A percentile compares a stretch with the other conserved stretches of the same genome.
These are phyloP conservation scores for Hymenoscyphus albidus DNA, from an alignment of 2,329 filamentous ascomycete species.

Conservation along the genomic window DNA sequence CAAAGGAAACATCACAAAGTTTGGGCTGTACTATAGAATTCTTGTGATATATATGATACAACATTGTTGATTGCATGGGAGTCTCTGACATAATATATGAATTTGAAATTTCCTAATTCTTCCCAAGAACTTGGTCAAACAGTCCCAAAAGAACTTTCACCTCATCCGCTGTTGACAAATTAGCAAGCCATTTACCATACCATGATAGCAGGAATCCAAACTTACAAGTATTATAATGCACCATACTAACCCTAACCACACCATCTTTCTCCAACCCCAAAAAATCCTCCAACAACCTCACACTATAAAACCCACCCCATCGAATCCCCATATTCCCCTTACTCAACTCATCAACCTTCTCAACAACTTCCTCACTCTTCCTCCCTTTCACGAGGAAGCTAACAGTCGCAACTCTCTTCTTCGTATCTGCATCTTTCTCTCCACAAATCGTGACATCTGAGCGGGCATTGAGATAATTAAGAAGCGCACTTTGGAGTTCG, in stretches of 20 bases:
- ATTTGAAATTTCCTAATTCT: slow-evolving; percentile 9
- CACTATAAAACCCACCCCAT: slow-evolving; percentile 67
- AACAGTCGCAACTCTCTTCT: slow-evolving; percentile 59
- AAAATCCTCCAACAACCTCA: slow-evolving; percentile 57
- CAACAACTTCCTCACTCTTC: slow-evolving; percentile 55
- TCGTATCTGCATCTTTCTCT: slow-evolving; percentile 44
- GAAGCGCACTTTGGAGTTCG: slow-evolving; percentile 52
- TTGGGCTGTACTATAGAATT: no score
- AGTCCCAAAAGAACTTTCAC: slow-evolving; percentile 49
- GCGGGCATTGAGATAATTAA: slow-evolving; percentile 54
- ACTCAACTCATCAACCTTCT: slow-evolving; percentile 55
- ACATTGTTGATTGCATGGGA: not conserved
- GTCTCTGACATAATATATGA: not conserved
- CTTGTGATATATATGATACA: not conserved
- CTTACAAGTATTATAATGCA: slow-evolving; percentile 69
- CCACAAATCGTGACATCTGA: slow-evolving; percentile 57
- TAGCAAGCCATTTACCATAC: not conserved
- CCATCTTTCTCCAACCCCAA: slow-evolving; percentile 57
- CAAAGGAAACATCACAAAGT: no score
- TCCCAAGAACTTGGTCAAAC: slow-evolving; percentile 46
- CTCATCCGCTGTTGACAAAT: slow-evolving; percentile 48
- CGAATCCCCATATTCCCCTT: slow-evolving; percentile 55
- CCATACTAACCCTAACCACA: slow-evolving; percentile 65
- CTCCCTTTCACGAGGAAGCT: slow-evolving; percentile 59
- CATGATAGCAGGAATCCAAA: slow-evolving; percentile 19